These are phyloP conservation scores for Neopestalotiopsis sp. DNA, from an alignment of 2,329 filamentous ascomycete species.

Conservation along the genomic window DNA sequence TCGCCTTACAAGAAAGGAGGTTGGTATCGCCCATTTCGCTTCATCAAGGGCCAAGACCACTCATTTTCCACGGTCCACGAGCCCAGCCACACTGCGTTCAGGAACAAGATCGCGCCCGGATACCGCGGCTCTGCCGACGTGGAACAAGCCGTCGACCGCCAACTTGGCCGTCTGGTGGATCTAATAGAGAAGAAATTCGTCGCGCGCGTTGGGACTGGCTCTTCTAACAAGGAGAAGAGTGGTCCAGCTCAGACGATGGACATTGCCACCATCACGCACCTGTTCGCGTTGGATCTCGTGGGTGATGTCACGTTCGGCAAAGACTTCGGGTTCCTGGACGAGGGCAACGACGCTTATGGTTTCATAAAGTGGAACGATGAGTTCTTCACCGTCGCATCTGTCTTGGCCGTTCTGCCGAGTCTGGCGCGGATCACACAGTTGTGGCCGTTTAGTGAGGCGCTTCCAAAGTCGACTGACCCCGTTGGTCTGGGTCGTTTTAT, in stretches of 20 bases:
- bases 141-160: neutral
- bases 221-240: neutral
- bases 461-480: neutral
- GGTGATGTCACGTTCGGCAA: conserved; percentile 1
- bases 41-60: conserved; percentile 19
- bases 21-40: conserved; percentile 23
- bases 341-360: neutral
- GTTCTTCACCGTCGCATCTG: conserved; percentile 1
- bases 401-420: neutral
- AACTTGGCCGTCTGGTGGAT: neutral
- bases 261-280: neutral
- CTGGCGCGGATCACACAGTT: neutral
- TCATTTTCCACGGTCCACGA: conserved; percentile 8
- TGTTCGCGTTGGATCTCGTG: neutral
- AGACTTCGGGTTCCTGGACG: neutral
- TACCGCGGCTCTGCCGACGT: neutral
- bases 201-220: neutral
- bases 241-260: neutral
- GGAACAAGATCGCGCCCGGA: neutral
- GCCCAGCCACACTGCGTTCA: neutral
- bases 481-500: neutral
- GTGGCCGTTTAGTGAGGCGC: neutral
- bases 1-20: conserved; percentile 21
- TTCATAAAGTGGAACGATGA: conserved; percentile 5
- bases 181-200: neutral